Evolutionary conservation across 495 filamentous ascomycete species (phyloP), one percentile per base, ranked within the genome.

Genomic region (Penicillium egyptiacum): DNA sequence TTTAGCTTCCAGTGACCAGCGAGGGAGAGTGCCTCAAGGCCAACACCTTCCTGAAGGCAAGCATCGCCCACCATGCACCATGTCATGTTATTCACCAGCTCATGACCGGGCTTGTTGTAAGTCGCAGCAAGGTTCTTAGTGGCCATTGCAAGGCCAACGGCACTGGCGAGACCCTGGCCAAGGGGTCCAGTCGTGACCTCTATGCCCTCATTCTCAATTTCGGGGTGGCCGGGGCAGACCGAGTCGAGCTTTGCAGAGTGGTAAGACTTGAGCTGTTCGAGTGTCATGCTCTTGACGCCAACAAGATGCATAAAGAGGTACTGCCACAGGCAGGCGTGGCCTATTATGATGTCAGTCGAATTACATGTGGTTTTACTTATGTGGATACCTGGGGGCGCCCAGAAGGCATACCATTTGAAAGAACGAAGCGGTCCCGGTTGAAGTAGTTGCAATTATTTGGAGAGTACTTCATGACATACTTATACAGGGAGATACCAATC

Each of bases 381-480:
- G 30, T 8, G 30, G 3, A 33, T 12, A 33, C 12, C 30, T 5
- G 30, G 30, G 11, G 30, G 30, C 20, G 31, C n/a, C 6, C 26
- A 43, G 22, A n/a, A 22, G 20, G 47, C 40, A 26, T 59, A 57
- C 59, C 60, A 47, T 62, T 62, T 12, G 90, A 95, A 64, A 95
- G 86, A 19, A 95, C 87, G 69, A 95, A 94, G 74, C 90, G 81
- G 77, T 95, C 90, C 42, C 90, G 83, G 79, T 93, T 92, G 64
- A 89, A 63, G 89, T 89, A 95, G 45, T 89, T 78, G 42, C 90
- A 87, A 79, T 91, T 92, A 81, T 89, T 90, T 45, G 90, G 90
- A 81, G 93, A 94, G 79, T 91, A 94, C 53, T 71, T 89, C 90
- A 95, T 89, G 79, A 91, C 86, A 69, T 87, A 88, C 79, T 90